These are phyloP conservation scores for Calvatia gigantea DNA, from an alignment of 768 basidiomycete genomes.

Conservation along the genomic window DNA sequence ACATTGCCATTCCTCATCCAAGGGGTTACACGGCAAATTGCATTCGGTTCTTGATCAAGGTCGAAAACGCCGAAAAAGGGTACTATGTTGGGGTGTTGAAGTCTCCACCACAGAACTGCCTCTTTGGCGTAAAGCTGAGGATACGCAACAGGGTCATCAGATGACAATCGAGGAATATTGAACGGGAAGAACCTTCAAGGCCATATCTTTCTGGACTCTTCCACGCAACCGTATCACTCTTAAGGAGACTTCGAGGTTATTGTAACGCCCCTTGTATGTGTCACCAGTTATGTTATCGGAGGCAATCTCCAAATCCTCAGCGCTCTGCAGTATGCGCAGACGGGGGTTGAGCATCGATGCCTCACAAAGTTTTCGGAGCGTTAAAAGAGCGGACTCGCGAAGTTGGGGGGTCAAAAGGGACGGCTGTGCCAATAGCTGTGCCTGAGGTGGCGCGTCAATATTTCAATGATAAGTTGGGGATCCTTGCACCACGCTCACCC, in stretches of 20 bases:
- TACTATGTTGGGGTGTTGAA: background rate
- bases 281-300: constrained; percentile 22
- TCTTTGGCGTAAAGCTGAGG: background rate
- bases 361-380: constrained; percentile 16
- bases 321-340: constrained; percentile 18
- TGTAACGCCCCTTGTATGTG: constrained; percentile 20
- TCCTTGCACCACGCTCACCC: too few species aligned
- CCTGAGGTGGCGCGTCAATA: too few species aligned
- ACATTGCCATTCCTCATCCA: constrained; percentile 15
- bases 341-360: constrained; percentile 24
- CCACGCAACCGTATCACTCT: constrained; percentile 22
- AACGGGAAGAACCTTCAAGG: constrained; percentile 18
- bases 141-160: constrained; percentile 20
- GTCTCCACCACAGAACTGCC: constrained; percentile 4
- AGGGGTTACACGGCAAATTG: constrained; percentile 11
- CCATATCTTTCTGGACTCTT: constrained; percentile 8
- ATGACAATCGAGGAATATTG: constrained; percentile 11
- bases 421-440: too few species aligned
- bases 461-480: too few species aligned
- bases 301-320: constrained; percentile 9
- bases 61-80: constrained; percentile 11
- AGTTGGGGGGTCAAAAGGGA: too few species aligned
- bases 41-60: background rate
- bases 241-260: constrained; percentile 17
- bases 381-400: background rate